These are phyloP conservation scores for Beverwykella pulmonaria DNA, from an alignment of 495 filamentous ascomycete genomes.

Conservation along the genomic window DNA sequence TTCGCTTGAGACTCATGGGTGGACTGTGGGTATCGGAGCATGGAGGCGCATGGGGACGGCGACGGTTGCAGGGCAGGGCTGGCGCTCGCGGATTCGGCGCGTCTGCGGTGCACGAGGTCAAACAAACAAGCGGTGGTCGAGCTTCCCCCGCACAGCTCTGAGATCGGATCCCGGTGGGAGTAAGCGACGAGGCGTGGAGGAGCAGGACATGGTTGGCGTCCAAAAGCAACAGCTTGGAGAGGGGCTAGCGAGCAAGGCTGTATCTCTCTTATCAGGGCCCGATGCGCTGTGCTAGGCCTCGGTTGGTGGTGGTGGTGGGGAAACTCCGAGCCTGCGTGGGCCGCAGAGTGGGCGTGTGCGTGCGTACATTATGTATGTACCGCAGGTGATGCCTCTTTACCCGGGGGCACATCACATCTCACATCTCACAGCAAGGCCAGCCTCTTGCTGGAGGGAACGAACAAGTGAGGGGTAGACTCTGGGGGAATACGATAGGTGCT, in stretches of 20 bases:
- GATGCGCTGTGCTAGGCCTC: too few species aligned
- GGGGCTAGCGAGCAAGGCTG: constrained; percentile 1
- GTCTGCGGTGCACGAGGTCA: background rate
- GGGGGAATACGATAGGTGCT: too few species aligned
- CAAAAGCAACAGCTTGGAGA: background rate
- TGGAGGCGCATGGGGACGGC: background rate
- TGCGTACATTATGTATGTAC: too few species aligned
- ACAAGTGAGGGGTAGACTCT: too few species aligned
- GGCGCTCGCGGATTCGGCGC: background rate
- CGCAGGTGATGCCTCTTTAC: too few species aligned
- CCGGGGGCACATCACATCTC: too few species aligned
- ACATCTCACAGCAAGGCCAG: too few species aligned
- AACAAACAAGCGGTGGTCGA: background rate
- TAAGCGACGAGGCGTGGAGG: constrained; percentile 9
- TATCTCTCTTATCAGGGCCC: too few species aligned
- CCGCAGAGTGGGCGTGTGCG: too few species aligned
- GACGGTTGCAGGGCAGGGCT: background rate
- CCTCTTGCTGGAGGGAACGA: too few species aligned
- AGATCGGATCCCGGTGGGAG: background rate
- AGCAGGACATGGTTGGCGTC: background rate
- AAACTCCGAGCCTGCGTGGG: too few species aligned
- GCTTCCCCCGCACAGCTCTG: constrained; percentile 10
- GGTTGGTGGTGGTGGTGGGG: too few species aligned
- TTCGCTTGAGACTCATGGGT: constrained; percentile 34
- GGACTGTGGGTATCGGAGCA: constrained; percentile 34